Conservation (phyloP, 805 yeast genomes). For the Zygoascus tannicola region DNA sequence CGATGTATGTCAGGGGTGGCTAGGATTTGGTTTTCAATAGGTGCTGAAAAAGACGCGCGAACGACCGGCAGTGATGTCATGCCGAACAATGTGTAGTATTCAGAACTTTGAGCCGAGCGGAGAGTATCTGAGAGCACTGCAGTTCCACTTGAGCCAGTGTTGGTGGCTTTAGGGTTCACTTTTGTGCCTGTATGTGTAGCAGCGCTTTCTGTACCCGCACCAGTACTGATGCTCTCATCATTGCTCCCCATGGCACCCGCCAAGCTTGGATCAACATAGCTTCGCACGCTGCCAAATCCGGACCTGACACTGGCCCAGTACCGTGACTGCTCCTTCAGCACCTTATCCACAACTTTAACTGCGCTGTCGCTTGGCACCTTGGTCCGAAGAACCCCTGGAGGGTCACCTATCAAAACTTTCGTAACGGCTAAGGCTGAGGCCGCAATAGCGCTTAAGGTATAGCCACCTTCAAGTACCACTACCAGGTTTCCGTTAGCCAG, state of each 20-base stretch:
- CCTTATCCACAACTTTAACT: constrained; percentile 71
- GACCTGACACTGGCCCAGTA: constrained; percentile 83
- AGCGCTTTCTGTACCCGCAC: neutral
- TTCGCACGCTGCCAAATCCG: constrained; percentile 31
- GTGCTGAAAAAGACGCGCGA: constrained; percentile 26
- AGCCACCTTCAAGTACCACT: constrained; percentile 94
- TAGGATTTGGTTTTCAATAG: constrained; percentile 53
- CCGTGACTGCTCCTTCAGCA: constrained; percentile 65
- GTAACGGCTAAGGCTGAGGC: constrained; percentile 87
- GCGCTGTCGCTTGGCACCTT: constrained; percentile 67
- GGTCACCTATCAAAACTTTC: constrained; percentile 85
- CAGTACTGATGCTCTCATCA: constrained; percentile 1
- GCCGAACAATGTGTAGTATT: constrained; percentile 41
- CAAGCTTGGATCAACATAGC: neutral
- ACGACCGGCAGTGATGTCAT: constrained; percentile 63
- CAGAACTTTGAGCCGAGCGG: constrained; percentile 54
- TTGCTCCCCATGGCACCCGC: neutral
- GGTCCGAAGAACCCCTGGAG: constrained; percentile 70
- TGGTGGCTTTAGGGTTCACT: neutral
- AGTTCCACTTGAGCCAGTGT: neutral
- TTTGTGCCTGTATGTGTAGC: neutral
- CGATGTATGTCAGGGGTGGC: constrained; percentile 60
- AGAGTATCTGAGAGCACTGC: constrained; percentile 47
- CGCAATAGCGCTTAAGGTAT: constrained; percentile 84
- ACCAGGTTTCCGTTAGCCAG: constrained; percentile 83